Base-by-base conservation (phyloP, 2,329 filamentous ascomycete genomes). In the Colletotrichum orchidophilum region DNA sequence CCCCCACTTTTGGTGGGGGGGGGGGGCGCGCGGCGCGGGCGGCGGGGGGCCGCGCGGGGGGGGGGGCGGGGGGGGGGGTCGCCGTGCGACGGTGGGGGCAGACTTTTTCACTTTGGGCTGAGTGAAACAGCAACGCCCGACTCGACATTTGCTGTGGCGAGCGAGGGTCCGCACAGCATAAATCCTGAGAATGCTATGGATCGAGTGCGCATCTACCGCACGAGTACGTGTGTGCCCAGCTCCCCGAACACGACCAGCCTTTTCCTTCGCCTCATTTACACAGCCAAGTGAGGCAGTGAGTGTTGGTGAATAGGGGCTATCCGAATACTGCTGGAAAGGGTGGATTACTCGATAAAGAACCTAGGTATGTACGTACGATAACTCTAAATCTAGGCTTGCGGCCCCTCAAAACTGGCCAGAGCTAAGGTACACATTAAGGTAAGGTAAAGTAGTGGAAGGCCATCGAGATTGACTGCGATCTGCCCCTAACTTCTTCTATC, bases 61-160 rank as follows among this genome's bases (percentile, higher is more conserved):
- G 39, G 39, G n/a, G 18, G 39, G 39, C 6, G 18, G 15, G 7
- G 21, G 31, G 42, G 18, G 21, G 12, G 26, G 26, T 21, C 27
- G n/a, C n/a, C n/a, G n/a, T n/a, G n/a, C n/a, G n/a, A n/a, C n/a
- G n/a, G 39, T 62, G 33, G 55, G 62, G 62, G 54, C 49, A 65
- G 31, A 70, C n/a, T 60, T 55, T 61, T 46, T 66, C 63, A 55
- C 24, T 24, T 5, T 61, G 46, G 29, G 29, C 35, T 13, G 50
- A 31, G 33, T 71, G 68, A 71, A 71, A 71, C 68, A 68, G 49
- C 52, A 71, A 59, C 27, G 52, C 53, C 64, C 68, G 65, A 71
- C 15, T 53, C 58, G 24, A 59, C 52, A 26, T n/a, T n/a, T 57
- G 26, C 52, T 58, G 58, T 54, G 58, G 63, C 65, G 33, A 63